Evolutionary conservation across 352 stramenopile species (phyloP).

Genomic region (Blastocystis sp.): DNA sequence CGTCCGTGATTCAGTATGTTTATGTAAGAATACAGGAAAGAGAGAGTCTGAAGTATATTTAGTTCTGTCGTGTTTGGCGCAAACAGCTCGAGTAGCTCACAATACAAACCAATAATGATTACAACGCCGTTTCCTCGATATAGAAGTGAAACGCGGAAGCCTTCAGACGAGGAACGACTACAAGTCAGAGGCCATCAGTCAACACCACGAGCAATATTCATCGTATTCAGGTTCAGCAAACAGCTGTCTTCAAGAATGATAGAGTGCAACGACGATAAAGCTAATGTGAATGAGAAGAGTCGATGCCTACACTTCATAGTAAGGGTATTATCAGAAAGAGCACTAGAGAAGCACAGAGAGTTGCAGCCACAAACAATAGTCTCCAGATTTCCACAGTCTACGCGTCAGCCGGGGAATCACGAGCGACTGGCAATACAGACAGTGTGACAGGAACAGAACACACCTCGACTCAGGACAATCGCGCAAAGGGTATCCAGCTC

Average conservation of each 20-base stretch:
- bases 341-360: not conserved
- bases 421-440: not conserved
- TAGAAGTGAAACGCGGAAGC: not conserved
- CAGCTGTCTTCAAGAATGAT: not conserved
- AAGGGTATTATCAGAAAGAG: not conserved
- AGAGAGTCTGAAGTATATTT: slow-evolving; percentile 71
- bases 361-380: not conserved
- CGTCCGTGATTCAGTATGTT: slow-evolving; percentile 13
- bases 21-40: slow-evolving; percentile 32
- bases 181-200: not conserved
- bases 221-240: not conserved
- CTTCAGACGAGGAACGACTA: not conserved
- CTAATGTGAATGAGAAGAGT: not conserved
- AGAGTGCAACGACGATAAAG: not conserved
- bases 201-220: not conserved
- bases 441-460: not conserved
- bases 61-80: slow-evolving; percentile 45
- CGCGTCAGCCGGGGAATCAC: not conserved
- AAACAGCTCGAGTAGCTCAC: too few relatives aligned
- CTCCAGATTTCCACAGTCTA: not conserved
- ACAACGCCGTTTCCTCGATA: not conserved
- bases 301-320: not conserved
- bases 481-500: not conserved
- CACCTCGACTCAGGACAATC: not conserved
- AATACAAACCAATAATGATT: not conserved